Evolutionary conservation across 768 basidiomycete genomes (phyloP), one percentile per base, ranked within the genome.

Genomic region (Amanita inopinata): DNA sequence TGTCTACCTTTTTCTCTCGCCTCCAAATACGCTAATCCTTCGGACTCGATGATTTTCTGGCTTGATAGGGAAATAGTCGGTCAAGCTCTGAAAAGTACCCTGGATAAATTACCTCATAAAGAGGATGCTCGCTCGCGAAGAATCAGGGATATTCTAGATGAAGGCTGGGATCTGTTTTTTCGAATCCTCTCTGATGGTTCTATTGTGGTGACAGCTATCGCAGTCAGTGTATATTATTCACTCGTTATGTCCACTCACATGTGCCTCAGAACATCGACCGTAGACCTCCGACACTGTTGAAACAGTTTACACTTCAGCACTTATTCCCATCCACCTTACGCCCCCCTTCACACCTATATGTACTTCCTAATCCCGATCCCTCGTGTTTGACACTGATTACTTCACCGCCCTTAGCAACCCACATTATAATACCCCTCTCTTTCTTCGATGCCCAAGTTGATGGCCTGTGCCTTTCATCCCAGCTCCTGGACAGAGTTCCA

Each of bases 201-300:
- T n/a, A 55, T 86, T 11, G 63, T 84, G 6, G 62, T 89, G 34
- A 78, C 74, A 32, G 85, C 83, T 7, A 69, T 91, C 27, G 76
- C 78, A 44, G 87, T 87, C 58, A 57, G 83, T 63, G 37, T 10
- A 19, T 19, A 7, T 30, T 9, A 5, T 1, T n/a, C 15, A 14
- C 20, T 48, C 4, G 38, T 33, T 23, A 20, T 11, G 22, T 33
- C 18, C 41, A 43, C 17, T 50, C 20, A 33, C 46, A 20, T 15
- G 35, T 40, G 25, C 31, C 33, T 23, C 49, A 93, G 91, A 90
- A 94, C 60, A 78, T 96, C 50, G 91, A 94, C 54, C 71, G 84
- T 11, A 75, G 82, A 50, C 92, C 92, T 5, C 92, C 92, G 6
- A 89, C 86, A 2, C 66, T 91, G 2, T 66, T 90, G 20, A 76